These are phyloP conservation scores for Decorospora gaudefroyi DNA, from an alignment of 2,329 filamentous ascomycete genomes.

Conservation along the genomic window DNA sequence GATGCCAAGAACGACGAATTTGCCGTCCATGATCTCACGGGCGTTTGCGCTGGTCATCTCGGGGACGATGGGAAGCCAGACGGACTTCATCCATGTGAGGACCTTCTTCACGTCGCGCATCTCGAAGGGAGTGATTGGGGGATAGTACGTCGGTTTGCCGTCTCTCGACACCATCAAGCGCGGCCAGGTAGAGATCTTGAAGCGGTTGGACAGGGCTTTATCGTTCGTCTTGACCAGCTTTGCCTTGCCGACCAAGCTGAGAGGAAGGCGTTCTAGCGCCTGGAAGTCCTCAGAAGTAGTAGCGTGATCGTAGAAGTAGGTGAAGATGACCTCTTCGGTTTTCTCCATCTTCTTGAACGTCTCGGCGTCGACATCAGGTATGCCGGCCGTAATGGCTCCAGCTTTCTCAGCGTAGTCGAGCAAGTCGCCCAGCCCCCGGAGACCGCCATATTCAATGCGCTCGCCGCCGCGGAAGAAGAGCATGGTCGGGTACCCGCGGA, in stretches of 20 bases:
- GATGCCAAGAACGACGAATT: constrained; percentile 90
- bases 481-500: constrained; percentile 83
- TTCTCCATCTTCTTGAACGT: constrained; percentile 82
- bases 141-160: constrained; percentile 88
- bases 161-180: constrained; percentile 86
- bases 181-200: constrained; percentile 98
- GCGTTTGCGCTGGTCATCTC: constrained; percentile 92
- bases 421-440: constrained; percentile 89
- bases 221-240: constrained; percentile 92
- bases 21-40: constrained; percentile 91
- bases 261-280: constrained; percentile 81
- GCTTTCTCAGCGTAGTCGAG: constrained; percentile 86
- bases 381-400: constrained; percentile 72
- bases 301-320: constrained; percentile 97
- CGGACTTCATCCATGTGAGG: constrained; percentile 89
- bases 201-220: constrained; percentile 72
- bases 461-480: constrained; percentile 92
- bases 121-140: constrained; percentile 80
- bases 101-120: constrained; percentile 87
- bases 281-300: constrained; percentile 90
- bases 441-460: constrained; percentile 87
- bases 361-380: constrained; percentile 77
- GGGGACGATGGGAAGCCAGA: constrained; percentile 94
- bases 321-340: constrained; percentile 92
- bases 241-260: constrained; percentile 87